These are phyloP conservation scores for Acanthamoeba royreba DNA, from an alignment of 208 protist species.

Conservation along the genomic window DNA sequence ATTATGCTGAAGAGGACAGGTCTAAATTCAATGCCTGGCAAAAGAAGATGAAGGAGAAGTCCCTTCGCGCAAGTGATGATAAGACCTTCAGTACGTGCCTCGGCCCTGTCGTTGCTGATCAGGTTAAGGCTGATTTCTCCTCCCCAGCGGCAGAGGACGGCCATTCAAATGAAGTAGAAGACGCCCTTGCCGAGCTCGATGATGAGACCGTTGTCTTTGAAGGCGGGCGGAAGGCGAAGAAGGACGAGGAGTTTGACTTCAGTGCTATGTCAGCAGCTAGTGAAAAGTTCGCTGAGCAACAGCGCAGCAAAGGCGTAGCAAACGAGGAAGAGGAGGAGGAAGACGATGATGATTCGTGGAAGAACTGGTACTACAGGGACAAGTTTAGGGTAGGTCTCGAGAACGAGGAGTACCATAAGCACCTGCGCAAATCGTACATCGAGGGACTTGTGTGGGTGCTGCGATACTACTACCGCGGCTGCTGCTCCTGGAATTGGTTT, in stretches of 20 bases:
- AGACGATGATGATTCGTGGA: conserved; percentile 55
- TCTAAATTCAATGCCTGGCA: conserved; percentile 21
- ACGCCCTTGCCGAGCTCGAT: conserved; percentile 17
- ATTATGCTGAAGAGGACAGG: neutral
- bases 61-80: neutral
- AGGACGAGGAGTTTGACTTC: neutral
- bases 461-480: conserved; percentile 81
- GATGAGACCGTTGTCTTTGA: conserved; percentile 20
- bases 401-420: conserved; percentile 45
- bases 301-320: neutral
- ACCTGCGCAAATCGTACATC: conserved; percentile 59
- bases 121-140: no score
- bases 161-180: neutral
- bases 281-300: neutral
- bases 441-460: conserved; percentile 80
- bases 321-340: conserved; percentile 37
- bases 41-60: neutral
- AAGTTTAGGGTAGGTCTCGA: conserved; percentile 60
- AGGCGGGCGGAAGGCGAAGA: neutral
- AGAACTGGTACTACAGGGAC: conserved; percentile 58
- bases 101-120: neutral
- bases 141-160: neutral
- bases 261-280: neutral
- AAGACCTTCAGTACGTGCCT: neutral
- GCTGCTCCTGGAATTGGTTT: conserved; percentile 74